A percentile compares a stretch with the other conserved stretches of the same genome.
Conservation (phyloP, 2,329 filamentous ascomycete species). For the Davidsoniella eucalypti region DNA sequence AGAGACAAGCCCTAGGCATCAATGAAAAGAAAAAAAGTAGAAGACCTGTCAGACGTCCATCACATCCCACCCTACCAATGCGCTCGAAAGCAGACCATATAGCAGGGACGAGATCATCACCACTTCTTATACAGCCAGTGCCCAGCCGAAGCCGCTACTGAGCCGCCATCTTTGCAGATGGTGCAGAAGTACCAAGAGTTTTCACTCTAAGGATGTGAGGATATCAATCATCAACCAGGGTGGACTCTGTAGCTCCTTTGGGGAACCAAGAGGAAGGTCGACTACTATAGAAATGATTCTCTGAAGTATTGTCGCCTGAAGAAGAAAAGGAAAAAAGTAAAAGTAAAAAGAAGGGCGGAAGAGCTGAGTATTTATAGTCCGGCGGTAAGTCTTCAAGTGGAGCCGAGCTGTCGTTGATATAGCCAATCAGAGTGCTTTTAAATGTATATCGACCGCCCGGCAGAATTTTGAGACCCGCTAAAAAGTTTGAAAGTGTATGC, state of each 20-base stretch:
- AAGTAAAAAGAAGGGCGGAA: neutral
- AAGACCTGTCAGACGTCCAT: too few species aligned
- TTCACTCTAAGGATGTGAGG: constrained; percentile 85
- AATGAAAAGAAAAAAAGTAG: too few species aligned
- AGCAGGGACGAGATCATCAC: too few species aligned
- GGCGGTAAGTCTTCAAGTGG: neutral
- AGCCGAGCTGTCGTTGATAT: too few species aligned
- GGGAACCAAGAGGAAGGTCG: constrained; percentile 78
- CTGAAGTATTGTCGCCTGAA: constrained; percentile 15
- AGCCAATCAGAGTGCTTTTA: too few species aligned
- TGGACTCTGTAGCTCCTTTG: constrained; percentile 86
- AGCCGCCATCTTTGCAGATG: constrained; percentile 27
- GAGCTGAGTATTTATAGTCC: constrained; percentile 7
- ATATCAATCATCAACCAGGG: constrained; percentile 88
- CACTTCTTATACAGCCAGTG: too few species aligned
- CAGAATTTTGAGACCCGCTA: constrained; percentile 15
- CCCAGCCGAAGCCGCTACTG: too few species aligned
- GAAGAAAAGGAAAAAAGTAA: constrained; percentile 10
- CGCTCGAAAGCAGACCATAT: too few species aligned
- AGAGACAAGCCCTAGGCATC: too few species aligned
- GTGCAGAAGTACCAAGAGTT: constrained; percentile 42
- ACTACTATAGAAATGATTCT: constrained; percentile 99
- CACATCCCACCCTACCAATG: too few species aligned
- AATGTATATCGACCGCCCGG: constrained; percentile 3
- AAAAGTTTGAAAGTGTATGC: constrained; percentile 9